Evolutionary conservation across 257 asterid species (phyloP), one percentile per base, ranked within the genome.

Genomic region (Nicotiana benthamiana): DNA sequence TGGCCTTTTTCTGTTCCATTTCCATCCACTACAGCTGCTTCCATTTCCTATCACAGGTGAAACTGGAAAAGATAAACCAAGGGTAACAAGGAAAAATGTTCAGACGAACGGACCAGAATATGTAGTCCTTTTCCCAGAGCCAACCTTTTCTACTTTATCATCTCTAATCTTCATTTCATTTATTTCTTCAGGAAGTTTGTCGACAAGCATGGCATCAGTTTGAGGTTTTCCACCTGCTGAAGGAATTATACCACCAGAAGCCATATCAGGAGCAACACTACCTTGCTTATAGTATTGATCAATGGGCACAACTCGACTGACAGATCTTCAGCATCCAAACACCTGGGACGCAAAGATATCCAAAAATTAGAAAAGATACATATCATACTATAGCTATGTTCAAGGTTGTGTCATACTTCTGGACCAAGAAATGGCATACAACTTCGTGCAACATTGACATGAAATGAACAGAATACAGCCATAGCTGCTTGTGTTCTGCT

Each of bases 1-100:
- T 93, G 98, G 34, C 98, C 98, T 6, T 97, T 93, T 87, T 94
- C 98, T 27, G 97, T 91, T 83, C 97, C 98, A 82, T 91, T 94
- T 75, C 97, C 97, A 88, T 93, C 94, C 34, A 94, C 97, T 36
- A 91, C 91, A 10, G 97, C 93, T 12, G 97, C 91, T 74, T 94
- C 98, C 91, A 93, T 88, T 84, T 94, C 98, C 98, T 94, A 85
- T 34, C 82, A 82, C 68, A 57, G 57, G 67, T 46, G 61, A 72
- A 72, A 72, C 40, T 24, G 40, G 16, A 40, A 66, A 75, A 51
- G 59, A 72, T 72, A 72, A 46, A 72, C 12, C 40, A 48, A 72
- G 24, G 27, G 40, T 16, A 72, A 72, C 61, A 17, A 18, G 24
- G 24, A 18, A 17, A 54, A 54, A 54, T 2, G 22, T 18, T 6